Evolutionary conservation across 2,329 filamentous ascomycete species (phyloP), one percentile per base, ranked within the genome.

Genomic region (Colletotrichum sublineola): DNA sequence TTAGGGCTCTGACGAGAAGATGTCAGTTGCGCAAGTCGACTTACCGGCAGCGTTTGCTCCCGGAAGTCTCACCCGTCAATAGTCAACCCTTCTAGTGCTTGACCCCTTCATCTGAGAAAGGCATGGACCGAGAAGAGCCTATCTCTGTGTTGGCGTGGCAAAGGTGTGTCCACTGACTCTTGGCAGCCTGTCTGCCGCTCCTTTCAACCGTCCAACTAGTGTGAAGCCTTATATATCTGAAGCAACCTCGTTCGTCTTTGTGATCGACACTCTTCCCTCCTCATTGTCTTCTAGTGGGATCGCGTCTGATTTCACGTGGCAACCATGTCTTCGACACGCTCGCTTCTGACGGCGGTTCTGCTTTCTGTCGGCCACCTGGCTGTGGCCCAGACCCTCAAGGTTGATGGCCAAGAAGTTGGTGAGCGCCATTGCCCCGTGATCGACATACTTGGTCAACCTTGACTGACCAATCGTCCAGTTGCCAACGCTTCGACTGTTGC

Each of bases 311-410:
- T 12, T 40, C 70, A 66, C 53, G 67, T 66, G 70, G 67, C 33
- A 71, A 66, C 33, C 70, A 73, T 73, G 70, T 55, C 55, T 66
- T 71, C 55, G 24, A 73, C 29, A 44, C 70, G 70, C n/a, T 64
- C 66, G 61, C 38, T 73, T 40, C 33, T 70, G 67, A 57, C 67
- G 40, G 67, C 70, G 70, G 70, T 61, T 66, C 67, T 73, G 61
- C 70, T 73, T 42, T 64, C 61, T 14, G 67, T 57, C 40, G 50
- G 67, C 53, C 70, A 62, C 7, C 52, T 72, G 48, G 65, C 33
- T 44, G 52, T 42, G 60, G 77, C 77, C 40, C 77, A 79, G 74
- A 79, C 77, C 38, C 76, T 79, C 60, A 73, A 67, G 58, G 67
- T 78, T 58, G 67, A 76, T 60, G 76, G 76, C 67, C 64, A 76